These are phyloP conservation scores for Diaporthe amygdali DNA, from an alignment of 2,329 filamentous ascomycete genomes.

Conservation along the genomic window DNA sequence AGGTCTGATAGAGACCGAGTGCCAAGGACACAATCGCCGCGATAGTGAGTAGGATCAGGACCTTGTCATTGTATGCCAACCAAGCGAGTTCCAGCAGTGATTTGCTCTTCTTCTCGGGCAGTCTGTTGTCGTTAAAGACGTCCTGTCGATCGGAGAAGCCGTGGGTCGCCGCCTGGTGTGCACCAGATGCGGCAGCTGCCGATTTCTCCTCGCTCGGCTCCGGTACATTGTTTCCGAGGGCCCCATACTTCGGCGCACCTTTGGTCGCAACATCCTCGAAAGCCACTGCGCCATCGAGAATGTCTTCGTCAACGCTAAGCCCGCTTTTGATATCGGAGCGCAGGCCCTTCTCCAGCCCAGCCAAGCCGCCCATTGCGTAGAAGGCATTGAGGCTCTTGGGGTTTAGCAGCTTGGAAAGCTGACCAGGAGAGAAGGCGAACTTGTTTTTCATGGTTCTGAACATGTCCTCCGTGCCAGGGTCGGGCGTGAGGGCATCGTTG, in stretches of 20 bases:
- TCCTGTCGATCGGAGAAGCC: conserved; percentile 56
- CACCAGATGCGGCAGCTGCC: neutral
- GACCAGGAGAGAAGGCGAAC: conserved; percentile 76
- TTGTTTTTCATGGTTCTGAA: conserved; percentile 71
- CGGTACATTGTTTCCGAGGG: conserved; percentile 37
- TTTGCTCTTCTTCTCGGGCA: conserved; percentile 68
- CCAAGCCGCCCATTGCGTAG: conserved; percentile 74
- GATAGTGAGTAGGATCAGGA: conserved; percentile 69
- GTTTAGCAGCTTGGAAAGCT: conserved; percentile 78
- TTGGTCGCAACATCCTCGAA: conserved; percentile 67
- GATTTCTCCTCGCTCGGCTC: conserved; percentile 5
- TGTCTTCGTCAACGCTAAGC: conserved; percentile 72
- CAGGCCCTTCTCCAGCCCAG: conserved; percentile 75
- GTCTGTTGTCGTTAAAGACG: conserved; percentile 62
- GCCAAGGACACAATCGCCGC: conserved; percentile 70
- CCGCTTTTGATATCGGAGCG: conserved; percentile 69
- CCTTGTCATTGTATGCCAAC: conserved; percentile 72
- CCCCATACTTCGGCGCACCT: conserved; percentile 40
- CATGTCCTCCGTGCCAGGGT: conserved; percentile 73
- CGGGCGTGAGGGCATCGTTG: conserved; percentile 68
- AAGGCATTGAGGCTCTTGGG: conserved; percentile 80
- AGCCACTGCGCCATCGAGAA: conserved; percentile 65
- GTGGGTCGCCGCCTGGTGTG: conserved; percentile 19
- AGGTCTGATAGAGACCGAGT: conserved; percentile 70
- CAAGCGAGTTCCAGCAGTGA: conserved; percentile 67